Evolutionary conservation across 768 basidiomycete genomes (phyloP).

Genomic region (Suillus plorans): DNA sequence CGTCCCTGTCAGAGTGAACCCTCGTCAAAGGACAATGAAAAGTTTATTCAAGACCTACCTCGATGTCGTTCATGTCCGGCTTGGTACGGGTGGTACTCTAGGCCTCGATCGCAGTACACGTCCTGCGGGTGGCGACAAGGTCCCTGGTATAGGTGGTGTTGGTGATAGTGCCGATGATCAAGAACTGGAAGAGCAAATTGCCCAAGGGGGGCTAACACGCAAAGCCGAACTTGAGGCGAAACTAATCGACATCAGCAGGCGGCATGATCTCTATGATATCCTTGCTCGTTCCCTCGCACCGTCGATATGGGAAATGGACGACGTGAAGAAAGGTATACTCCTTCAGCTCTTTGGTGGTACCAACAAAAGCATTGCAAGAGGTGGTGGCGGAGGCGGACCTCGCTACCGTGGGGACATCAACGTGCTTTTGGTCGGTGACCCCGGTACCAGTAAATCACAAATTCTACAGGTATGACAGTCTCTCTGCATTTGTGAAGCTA

Average conservation of each 20-base stretch:
- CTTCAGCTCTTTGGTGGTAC: conserved; percentile 97
- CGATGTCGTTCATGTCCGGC: conserved; percentile 89
- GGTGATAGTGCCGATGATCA: conserved; percentile 70
- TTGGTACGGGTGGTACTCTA: conserved; percentile 61
- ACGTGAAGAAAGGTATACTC: conserved; percentile 97
- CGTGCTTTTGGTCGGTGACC: conserved; percentile 94
- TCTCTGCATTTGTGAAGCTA: not conserved
- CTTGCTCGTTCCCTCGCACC: conserved; percentile 87
- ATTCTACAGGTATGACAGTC: conserved; percentile 71
- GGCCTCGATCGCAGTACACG: conserved; percentile 81
- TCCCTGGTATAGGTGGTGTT: conserved; percentile 67
- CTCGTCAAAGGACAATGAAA: conserved; percentile 87
- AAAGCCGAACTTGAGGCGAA: conserved; percentile 78
- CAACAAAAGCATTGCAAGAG: conserved; percentile 90
- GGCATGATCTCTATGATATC: conserved; percentile 84
- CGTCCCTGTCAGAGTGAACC: conserved; percentile 93
- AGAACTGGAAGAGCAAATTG: conserved; percentile 49
- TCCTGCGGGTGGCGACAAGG: conserved; percentile 62
- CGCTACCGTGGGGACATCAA: conserved; percentile 98
- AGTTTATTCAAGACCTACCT: conserved; percentile 97
- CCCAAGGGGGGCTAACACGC: conserved; percentile 36
- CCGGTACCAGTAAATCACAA: conserved; percentile 95
- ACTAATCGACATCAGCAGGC: conserved; percentile 66
- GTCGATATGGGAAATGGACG: conserved; percentile 97
- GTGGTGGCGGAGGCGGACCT: conserved; percentile 94